Evolutionary conservation across 176 grass and related monocot species (phyloP).

Genomic region (Chloris gayana): DNA sequence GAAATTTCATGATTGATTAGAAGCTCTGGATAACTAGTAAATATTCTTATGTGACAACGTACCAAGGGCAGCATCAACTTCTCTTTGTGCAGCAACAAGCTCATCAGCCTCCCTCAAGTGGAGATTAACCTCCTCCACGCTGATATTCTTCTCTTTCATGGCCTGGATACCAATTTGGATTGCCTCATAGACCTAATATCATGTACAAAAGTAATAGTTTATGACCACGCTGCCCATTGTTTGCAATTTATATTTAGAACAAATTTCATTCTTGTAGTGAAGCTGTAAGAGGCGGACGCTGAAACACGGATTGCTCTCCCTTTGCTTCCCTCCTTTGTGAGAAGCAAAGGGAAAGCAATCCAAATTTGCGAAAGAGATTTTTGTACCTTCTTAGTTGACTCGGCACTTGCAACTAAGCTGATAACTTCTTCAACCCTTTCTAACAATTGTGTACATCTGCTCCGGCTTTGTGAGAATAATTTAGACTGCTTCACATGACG

Average conservation of each 20-base stretch:
- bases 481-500: slow-evolving; percentile 67
- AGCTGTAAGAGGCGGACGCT: no score
- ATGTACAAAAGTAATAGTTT: slow-evolving; percentile 24
- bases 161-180: slow-evolving; percentile 70
- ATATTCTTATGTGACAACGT: slow-evolving; percentile 31
- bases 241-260: slow-evolving; percentile 1
- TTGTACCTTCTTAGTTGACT: slow-evolving; percentile 80
- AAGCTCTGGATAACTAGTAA: slow-evolving; percentile 12
- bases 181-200: slow-evolving; percentile 80
- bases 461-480: slow-evolving; percentile 69
- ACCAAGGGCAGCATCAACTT: slow-evolving; percentile 73
- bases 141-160: slow-evolving; percentile 73
- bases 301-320: no score
- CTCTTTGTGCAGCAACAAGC: slow-evolving; percentile 67
- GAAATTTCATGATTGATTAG: not conserved
- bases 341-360: no score
- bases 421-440: slow-evolving; percentile 81
- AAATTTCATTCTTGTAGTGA: not conserved
- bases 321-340: no score
- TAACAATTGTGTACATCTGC: slow-evolving; percentile 52
- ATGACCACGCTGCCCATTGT: not conserved
- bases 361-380: not conserved
- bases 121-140: slow-evolving; percentile 61
- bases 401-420: slow-evolving; percentile 62
- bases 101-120: slow-evolving; percentile 78